A percentile compares a stretch with the other conserved stretches of the same genome.
Evolutionary conservation across 768 basidiomycete genomes (phyloP).

Genomic region (Tricholomella constricta): DNA sequence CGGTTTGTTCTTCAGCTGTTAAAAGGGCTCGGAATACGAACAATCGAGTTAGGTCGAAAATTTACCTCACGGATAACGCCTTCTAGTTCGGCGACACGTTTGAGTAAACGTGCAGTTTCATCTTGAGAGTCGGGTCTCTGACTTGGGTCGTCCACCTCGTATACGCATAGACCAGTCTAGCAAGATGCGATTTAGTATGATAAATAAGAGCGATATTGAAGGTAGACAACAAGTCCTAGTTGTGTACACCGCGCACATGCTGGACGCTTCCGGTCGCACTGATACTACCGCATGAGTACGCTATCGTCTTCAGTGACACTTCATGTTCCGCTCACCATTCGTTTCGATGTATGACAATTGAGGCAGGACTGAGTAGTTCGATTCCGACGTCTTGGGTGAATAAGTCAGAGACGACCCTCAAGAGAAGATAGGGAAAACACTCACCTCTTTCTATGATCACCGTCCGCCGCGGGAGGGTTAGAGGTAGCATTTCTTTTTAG

Average conservation of each 20-base stretch:
- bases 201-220: neutral
- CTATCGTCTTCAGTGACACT: neutral
- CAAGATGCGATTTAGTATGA: neutral
- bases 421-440: neutral
- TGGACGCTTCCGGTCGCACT: slow-evolving; percentile 54
- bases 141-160: slow-evolving; percentile 78
- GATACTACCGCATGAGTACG: slow-evolving; percentile 10
- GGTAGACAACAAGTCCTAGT: slow-evolving; percentile 43
- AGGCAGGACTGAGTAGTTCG: slow-evolving; percentile 74
- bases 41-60: slow-evolving; percentile 30
- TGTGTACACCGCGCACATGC: slow-evolving; percentile 53
- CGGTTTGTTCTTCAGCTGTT: slow-evolving; percentile 71
- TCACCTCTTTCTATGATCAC: slow-evolving; percentile 57
- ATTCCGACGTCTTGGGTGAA: slow-evolving; percentile 53
- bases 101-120: slow-evolving; percentile 66
- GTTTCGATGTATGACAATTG: slow-evolving; percentile 73
- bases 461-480: slow-evolving; percentile 41
- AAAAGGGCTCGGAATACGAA: slow-evolving; percentile 23
- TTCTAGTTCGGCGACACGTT: slow-evolving; percentile 80
- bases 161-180: slow-evolving; percentile 81
- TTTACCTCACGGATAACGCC: slow-evolving; percentile 79
- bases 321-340: slow-evolving; percentile 53
- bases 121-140: slow-evolving; percentile 57
- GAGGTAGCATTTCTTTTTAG: slow-evolving; percentile 31
- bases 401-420: neutral